These are phyloP conservation scores for Lachancea kluyveri DNA, from an alignment of 805 yeast genomes.

Conservation along the genomic window DNA sequence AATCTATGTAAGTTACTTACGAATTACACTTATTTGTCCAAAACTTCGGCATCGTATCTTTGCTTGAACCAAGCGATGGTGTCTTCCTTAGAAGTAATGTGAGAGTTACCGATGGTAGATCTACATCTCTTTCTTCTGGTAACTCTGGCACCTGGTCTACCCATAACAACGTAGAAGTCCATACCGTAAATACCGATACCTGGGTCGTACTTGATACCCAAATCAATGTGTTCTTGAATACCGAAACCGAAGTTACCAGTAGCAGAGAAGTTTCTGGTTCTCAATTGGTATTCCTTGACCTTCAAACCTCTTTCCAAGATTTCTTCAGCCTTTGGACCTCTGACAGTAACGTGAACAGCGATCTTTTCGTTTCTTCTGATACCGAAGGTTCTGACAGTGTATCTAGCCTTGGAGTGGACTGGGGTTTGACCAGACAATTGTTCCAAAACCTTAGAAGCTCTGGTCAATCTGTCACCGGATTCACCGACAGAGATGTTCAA, in stretches of 20 bases:
- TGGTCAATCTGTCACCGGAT: conserved; percentile 99
- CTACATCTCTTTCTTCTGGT: conserved; percentile 97
- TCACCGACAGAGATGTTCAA: conserved; percentile 99
- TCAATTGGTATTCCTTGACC: conserved; percentile 99
- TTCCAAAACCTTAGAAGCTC: conserved; percentile 99
- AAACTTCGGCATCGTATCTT: conserved; percentile 98
- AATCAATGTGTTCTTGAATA: conserved; percentile 98
- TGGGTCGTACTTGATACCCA: conserved; percentile 99
- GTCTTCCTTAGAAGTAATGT: conserved; percentile 89
- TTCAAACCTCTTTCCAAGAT: conserved; percentile 99
- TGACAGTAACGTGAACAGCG: conserved; percentile 97
- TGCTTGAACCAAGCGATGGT: conserved; percentile 98
- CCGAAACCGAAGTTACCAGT: conserved; percentile 99
- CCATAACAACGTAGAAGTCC: conserved; percentile 99
- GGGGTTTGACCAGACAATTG: conserved; percentile 99
- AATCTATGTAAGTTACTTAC: too few relatives aligned
- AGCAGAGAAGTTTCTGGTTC: conserved; percentile 89
- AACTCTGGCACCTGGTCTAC: conserved; percentile 98
- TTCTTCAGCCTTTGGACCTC: conserved; percentile 99
- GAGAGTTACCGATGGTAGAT: conserved; percentile 84
- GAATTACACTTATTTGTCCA: conserved; percentile 66
- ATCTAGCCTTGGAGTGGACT: conserved; percentile 99
- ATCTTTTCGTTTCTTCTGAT: conserved; percentile 99
- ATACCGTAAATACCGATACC: conserved; percentile 99
- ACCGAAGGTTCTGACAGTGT: conserved; percentile 99